These are phyloP conservation scores for Schoenoplectus tabernaemontani DNA, from an alignment of 202 grass and related monocot species.

Conservation along the genomic window DNA sequence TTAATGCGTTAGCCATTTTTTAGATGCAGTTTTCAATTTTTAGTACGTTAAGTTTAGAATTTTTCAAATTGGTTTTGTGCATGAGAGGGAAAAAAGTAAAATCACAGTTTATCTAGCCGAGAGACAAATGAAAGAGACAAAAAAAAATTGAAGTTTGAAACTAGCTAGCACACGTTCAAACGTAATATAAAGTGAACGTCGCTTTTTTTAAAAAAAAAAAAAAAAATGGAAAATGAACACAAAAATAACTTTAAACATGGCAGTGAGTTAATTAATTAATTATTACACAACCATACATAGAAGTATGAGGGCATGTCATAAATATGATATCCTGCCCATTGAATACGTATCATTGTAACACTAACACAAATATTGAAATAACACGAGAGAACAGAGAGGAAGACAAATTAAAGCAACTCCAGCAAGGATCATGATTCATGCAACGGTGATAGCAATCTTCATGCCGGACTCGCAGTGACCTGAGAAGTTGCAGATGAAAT, in stretches of 20 bases:
- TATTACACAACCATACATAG: neutral
- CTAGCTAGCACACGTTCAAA: too few species aligned
- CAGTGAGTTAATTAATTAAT: neutral
- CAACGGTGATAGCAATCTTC: constrained; percentile 61
- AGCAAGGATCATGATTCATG: constrained; percentile 1
- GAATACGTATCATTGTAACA: neutral
- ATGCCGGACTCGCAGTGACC: constrained; percentile 61
- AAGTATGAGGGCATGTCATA: neutral
- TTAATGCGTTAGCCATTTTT: too few species aligned
- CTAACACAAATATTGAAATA: neutral
- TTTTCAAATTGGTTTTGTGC: too few species aligned
- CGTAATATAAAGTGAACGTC: too few species aligned
- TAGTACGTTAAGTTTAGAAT: too few species aligned
- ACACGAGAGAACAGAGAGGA: neutral
- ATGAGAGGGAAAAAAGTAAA: too few species aligned
- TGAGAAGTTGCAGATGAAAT: constrained; percentile 65
- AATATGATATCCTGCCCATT: constrained; percentile 11
- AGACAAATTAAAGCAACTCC: neutral
- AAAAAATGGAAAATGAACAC: neutral
- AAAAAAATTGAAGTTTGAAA: too few species aligned
- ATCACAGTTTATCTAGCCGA: too few species aligned
- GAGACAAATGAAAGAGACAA: too few species aligned
- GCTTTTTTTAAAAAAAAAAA: neutral
- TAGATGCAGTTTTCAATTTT: too few species aligned
- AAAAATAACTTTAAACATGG: neutral